Conservation (phyloP, 805 yeast species). For the Yarrowia porcina region DNA sequence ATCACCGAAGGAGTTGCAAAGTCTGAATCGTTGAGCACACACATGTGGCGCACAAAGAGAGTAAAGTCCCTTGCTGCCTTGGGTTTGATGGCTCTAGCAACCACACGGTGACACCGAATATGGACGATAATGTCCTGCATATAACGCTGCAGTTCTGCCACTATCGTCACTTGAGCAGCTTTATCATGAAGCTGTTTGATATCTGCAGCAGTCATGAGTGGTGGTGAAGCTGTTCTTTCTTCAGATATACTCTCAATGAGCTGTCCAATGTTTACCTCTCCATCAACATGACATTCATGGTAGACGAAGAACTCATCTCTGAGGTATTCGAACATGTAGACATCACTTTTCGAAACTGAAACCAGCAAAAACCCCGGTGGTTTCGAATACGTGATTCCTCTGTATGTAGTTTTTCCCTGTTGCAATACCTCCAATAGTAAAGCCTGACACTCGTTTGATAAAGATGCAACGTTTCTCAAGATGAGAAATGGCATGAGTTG, state of each 20-base stretch:
- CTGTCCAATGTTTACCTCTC: background rate
- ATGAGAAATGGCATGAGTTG: background rate
- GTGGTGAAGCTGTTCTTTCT: background rate
- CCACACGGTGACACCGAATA: conserved; percentile 54
- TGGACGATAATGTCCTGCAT: conserved; percentile 55
- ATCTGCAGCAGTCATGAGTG: background rate
- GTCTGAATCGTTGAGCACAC: conserved; percentile 42
- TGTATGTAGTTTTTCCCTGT: background rate
- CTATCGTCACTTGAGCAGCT: conserved; percentile 38
- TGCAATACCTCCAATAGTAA: background rate
- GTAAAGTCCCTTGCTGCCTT: conserved; percentile 45
- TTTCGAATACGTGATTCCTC: conserved; percentile 9
- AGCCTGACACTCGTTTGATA: conserved; percentile 18
- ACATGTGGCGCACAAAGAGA: conserved; percentile 40
- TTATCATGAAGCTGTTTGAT: background rate
- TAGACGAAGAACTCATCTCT: conserved; percentile 16
- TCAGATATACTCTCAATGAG: conserved; percentile 10
- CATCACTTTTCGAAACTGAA: conserved; percentile 9
- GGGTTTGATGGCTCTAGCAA: conserved; percentile 52
- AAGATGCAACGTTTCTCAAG: conserved; percentile 2
- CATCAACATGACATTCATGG: conserved; percentile 14
- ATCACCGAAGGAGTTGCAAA: conserved; percentile 56
- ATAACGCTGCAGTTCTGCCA: conserved; percentile 52
- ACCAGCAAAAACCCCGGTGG: conserved; percentile 6
- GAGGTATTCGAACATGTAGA: conserved; percentile 12